Evolutionary conservation across 164 flowering plant genomes (phyloP).

Genomic region (Vitis rupestris): DNA sequence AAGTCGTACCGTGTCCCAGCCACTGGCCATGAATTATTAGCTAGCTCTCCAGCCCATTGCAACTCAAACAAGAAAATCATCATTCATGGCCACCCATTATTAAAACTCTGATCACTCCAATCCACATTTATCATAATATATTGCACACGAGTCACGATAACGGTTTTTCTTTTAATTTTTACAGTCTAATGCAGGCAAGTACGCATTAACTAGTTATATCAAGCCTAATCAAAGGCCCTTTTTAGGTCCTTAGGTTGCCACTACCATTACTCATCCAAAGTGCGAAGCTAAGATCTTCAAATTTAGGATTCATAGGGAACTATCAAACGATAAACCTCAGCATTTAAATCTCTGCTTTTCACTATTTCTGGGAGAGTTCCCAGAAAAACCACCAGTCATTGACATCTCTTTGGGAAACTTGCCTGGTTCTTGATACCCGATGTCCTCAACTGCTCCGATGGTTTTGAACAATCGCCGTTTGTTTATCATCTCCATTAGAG

Average conservation of each 20-base stretch:
- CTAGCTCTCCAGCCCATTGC: too few relatives aligned
- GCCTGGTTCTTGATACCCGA: conserved; percentile 59
- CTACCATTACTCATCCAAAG: background rate
- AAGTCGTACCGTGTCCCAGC: too few relatives aligned
- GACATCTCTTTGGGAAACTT: background rate
- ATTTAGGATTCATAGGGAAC: background rate
- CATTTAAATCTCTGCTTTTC: conserved; percentile 3
- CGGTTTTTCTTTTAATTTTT: too few relatives aligned
- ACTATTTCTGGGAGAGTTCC: background rate
- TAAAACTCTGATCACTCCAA: too few relatives aligned
- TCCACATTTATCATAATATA: too few relatives aligned
- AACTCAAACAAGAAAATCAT: too few relatives aligned
- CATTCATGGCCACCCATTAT: too few relatives aligned
- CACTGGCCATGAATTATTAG: too few relatives aligned
- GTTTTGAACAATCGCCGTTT: conserved; percentile 75
- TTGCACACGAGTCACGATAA: too few relatives aligned
- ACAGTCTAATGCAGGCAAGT: background rate
- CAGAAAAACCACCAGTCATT: background rate
- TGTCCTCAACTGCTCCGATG: conserved; percentile 73
- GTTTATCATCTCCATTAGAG: conserved; percentile 57
- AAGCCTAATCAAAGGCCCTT: background rate
- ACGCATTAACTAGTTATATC: background rate
- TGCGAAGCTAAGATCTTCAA: background rate
- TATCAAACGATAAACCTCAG: too few relatives aligned
- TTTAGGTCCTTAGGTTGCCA: background rate